These are phyloP conservation scores for Alternaria metachromatica DNA, from an alignment of 2,329 filamentous ascomycete genomes.

Conservation along the genomic window DNA sequence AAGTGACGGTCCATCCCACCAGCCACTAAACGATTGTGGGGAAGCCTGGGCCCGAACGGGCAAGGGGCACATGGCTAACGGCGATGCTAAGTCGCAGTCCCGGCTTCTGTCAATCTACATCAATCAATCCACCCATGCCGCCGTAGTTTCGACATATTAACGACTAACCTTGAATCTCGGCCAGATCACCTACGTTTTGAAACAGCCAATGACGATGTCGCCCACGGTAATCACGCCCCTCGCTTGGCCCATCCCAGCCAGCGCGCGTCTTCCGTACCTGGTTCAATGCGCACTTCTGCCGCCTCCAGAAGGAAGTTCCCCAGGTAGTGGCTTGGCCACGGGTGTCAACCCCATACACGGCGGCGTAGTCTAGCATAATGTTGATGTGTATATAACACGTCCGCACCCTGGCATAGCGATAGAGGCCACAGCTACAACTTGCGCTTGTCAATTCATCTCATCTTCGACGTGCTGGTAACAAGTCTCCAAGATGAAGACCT, in stretches of 20 bases:
- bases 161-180: conserved; percentile 31
- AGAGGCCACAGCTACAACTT: conserved; percentile 30
- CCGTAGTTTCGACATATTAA: conserved; percentile 41
- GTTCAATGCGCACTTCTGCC: conserved; percentile 31
- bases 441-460: conserved; percentile 26
- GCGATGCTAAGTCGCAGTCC: conserved; percentile 32
- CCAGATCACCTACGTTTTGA: conserved; percentile 22
- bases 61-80: conserved; percentile 22
- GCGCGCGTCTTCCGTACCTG: conserved; percentile 35
- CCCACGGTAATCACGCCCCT: conserved; percentile 37
- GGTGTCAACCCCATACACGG: conserved; percentile 21
- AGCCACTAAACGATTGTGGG: conserved; percentile 25
- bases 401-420: conserved; percentile 27
- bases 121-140: conserved; percentile 39
- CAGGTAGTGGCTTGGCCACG: conserved; percentile 32
- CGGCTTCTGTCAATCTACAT: conserved; percentile 46
- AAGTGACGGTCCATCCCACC: conserved; percentile 8
- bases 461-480: conserved; percentile 26
- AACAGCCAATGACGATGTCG: conserved; percentile 30
- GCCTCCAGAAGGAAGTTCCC: conserved; percentile 19
- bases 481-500: conserved; percentile 43
- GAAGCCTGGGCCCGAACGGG: conserved; percentile 17
- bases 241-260: conserved; percentile 18
- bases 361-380: conserved; percentile 29
- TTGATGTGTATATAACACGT: conserved; percentile 39